Evolutionary conservation across 2,329 filamentous ascomycete genomes (phyloP).

Genomic region (Fusarium gaditjirri): DNA sequence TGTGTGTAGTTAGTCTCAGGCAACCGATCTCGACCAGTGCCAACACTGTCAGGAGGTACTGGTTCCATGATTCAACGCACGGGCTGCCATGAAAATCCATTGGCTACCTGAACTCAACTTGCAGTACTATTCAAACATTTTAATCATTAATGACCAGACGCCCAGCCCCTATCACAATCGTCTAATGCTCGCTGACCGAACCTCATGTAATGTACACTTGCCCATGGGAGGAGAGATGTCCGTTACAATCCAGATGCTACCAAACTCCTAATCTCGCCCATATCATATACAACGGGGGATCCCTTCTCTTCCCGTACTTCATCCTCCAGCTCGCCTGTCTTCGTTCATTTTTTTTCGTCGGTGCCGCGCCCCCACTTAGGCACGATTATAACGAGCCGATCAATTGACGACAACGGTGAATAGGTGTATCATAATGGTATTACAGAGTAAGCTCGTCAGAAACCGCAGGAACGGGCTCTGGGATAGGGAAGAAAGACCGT

Average conservation of each 20-base stretch:
- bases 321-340: constrained; percentile 17
- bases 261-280: constrained; percentile 48
- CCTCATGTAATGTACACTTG: constrained; percentile 62
- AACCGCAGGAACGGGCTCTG: constrained; percentile 47
- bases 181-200: constrained; percentile 59
- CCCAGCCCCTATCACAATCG: constrained; percentile 49
- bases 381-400: constrained; percentile 38
- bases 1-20: not conserved
- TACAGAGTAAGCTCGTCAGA: constrained; percentile 46
- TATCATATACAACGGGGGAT: constrained; percentile 45
- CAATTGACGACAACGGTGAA: constrained; percentile 25
- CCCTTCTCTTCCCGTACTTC: constrained; percentile 24
- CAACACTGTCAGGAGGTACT: not conserved
- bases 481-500: constrained; percentile 56
- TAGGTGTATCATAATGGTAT: constrained; percentile 39
- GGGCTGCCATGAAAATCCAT: not conserved
- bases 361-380: constrained; percentile 9
- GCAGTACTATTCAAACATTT: constrained; percentile 28
- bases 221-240: constrained; percentile 65
- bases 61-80: not conserved
- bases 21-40: constrained; percentile 9
- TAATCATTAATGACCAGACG: constrained; percentile 50
- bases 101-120: not conserved
- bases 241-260: constrained; percentile 52
- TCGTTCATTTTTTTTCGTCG: constrained; percentile 14